Base-by-base conservation (phyloP, 2,329 filamentous ascomycete species). In the Stemphylium vesicarium region DNA sequence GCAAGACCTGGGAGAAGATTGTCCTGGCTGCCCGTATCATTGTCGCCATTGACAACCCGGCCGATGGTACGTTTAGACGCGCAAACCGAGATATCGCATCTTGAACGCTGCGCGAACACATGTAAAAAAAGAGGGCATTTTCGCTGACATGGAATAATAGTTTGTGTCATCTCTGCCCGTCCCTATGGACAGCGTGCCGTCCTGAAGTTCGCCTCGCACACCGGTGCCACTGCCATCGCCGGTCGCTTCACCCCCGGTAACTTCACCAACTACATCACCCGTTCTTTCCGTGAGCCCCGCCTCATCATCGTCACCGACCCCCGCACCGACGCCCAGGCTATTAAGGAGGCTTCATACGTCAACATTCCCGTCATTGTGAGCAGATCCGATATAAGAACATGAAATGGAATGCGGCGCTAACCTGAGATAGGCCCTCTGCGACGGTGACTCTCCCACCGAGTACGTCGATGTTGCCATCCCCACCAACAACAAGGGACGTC, bases 191-290 rank as follows among this genome's bases (percentile, higher is more conserved):
- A 99, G 88, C 94, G 95, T 84, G 94, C 95, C 75, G 96, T 99
- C 78, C 91, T 99, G 80, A 99, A 99, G 90, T 99, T 99, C 85
- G 95, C 95, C 76, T 85, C 92, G 67, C 95, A 99, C 90, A 99
- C 95, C 70, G 95, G 95, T 80, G 93, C 96, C 77, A 91, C 92
- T 77, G 91, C 95, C 81, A 99, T 99, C 78, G 96, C 95, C 77
- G 95, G 95, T 85, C 95, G 95, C 81, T 99, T 99, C 90, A 99
- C 95, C 79, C 95, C 95, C 80, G 95, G 95, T 91, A 96, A 94
- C 83, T 99, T 99, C 90, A 99, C 95, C 87, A 99, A 99, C 89
- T 99, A 99, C 90, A 99, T 99, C 90, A 99, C 96, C 82, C 94
- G 95, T 78, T 98, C 95, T 68, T 99, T 99, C 92, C 97, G 97